phyloP scores from a whole-genome alignment of 2,329 filamentous ascomycete genomes.

The Gaeumannomyces tritici region DNA sequence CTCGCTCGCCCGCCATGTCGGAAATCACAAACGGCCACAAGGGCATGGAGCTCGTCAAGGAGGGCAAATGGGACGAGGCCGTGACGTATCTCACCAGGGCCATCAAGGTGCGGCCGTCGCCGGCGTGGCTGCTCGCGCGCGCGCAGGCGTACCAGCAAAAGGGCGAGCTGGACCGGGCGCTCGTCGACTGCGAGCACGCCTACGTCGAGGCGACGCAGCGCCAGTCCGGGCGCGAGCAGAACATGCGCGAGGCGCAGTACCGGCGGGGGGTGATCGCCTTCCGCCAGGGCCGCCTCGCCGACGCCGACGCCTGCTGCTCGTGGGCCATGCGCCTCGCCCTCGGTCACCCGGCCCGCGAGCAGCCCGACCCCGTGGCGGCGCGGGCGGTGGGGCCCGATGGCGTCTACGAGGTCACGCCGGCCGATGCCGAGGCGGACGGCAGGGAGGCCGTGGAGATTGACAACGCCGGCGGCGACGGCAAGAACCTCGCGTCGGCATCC shows the following conservation, averaged over 20 bases:
- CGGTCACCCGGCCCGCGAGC: slow-evolving; percentile 23
- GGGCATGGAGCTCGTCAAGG: slow-evolving; percentile 57
- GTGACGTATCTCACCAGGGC: slow-evolving; percentile 60
- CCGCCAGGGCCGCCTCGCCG: slow-evolving; percentile 59
- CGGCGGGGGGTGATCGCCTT: slow-evolving; percentile 68
- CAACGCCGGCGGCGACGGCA: slow-evolving; percentile 1
- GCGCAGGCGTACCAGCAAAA: slow-evolving; percentile 67
- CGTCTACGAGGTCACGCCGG: slow-evolving; percentile 32
- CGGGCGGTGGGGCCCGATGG: slow-evolving; percentile 35
- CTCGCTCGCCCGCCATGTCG: slow-evolving; percentile 31
- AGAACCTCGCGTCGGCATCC: slow-evolving; percentile 2
- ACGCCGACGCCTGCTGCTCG: slow-evolving; percentile 62
- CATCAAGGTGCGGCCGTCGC: slow-evolving; percentile 55
- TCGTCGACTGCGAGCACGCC: slow-evolving; percentile 60
- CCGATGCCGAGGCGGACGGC: slow-evolving; percentile 17
- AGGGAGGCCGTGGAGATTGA: slow-evolving; percentile 2
- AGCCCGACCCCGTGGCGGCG: slow-evolving; percentile 23
- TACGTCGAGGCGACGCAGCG: slow-evolving; percentile 54
- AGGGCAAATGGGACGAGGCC: slow-evolving; percentile 55
- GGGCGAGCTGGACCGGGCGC: slow-evolving; percentile 50
- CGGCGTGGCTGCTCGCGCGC: slow-evolving; percentile 72
- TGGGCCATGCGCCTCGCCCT: slow-evolving; percentile 37
- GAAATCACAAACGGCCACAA: slow-evolving; percentile 38
- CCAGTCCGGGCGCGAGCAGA: slow-evolving; percentile 45
- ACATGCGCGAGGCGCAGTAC: slow-evolving; percentile 74